Evolutionary conservation across 2,329 filamentous ascomycete genomes (phyloP).

Genomic region (Curvularia sp.): DNA sequence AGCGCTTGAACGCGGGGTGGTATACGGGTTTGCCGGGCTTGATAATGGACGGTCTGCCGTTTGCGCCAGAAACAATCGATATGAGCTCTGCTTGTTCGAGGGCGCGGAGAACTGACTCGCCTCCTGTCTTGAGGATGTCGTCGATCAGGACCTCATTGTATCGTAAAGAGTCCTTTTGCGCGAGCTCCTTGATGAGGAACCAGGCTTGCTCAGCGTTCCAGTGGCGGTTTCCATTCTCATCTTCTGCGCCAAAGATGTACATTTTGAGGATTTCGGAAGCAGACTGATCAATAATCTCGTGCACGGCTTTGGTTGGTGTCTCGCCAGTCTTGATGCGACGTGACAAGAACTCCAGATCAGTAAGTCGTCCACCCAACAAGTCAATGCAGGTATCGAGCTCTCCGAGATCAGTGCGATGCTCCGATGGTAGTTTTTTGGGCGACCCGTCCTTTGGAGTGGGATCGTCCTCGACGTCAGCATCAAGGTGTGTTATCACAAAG

Average conservation of each 20-base stretch:
- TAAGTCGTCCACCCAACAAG: conserved; percentile 87
- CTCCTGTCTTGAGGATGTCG: conserved; percentile 74
- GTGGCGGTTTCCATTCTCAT: conserved; percentile 60
- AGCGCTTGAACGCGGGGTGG: conserved; percentile 76
- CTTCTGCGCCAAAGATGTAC: conserved; percentile 74
- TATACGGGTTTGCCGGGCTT: conserved; percentile 86
- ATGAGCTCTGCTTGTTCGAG: conserved; percentile 89
- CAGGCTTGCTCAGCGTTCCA: conserved; percentile 91
- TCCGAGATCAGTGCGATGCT: conserved; percentile 63
- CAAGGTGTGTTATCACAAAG: conserved; percentile 85
- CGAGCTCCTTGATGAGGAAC: conserved; percentile 82
- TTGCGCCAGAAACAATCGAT: conserved; percentile 70
- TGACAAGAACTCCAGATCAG: conserved; percentile 93
- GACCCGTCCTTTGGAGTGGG: conserved; percentile 48
- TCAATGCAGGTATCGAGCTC: conserved; percentile 84
- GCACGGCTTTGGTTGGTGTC: conserved; percentile 78
- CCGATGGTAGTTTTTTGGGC: conserved; percentile 55
- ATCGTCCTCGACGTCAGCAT: conserved; percentile 57
- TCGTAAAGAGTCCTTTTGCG: conserved; percentile 70
- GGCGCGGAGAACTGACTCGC: conserved; percentile 77
- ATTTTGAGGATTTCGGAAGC: conserved; percentile 92
- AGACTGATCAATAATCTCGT: conserved; percentile 87
- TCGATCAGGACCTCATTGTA: conserved; percentile 88
- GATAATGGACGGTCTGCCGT: conserved; percentile 80
- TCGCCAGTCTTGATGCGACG: conserved; percentile 88